Conservation (phyloP, 139 green algal genomes). For the Tetraselmis chui region DNA sequence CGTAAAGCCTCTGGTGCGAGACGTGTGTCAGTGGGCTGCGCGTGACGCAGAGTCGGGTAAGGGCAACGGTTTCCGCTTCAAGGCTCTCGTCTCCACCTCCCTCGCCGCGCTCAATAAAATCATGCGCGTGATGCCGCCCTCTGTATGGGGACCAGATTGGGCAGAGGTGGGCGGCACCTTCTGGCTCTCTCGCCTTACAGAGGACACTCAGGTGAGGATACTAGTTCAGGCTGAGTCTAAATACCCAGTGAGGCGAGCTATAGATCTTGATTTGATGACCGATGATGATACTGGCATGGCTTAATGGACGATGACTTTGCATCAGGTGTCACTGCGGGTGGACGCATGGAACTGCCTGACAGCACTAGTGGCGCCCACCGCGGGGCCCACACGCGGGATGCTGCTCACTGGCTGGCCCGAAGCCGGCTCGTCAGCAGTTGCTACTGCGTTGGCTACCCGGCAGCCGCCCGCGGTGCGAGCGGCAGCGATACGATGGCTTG, state of each 20-base stretch:
- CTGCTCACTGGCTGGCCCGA: constrained; percentile 40
- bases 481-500: constrained; percentile 29
- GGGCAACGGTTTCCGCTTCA: background rate
- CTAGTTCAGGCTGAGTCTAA: too few species aligned
- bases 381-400: constrained; percentile 26
- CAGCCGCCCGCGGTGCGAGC: constrained; percentile 26
- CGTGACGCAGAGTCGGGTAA: background rate
- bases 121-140: background rate
- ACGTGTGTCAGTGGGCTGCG: background rate
- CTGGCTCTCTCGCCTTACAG: constrained; percentile 32
- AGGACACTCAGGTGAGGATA: constrained; percentile 14
- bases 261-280: too few species aligned
- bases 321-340: constrained; percentile 17
- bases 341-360: constrained; percentile 22
- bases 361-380: constrained; percentile 22
- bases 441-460: constrained; percentile 4
- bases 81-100: background rate
- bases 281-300: too few species aligned
- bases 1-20: background rate
- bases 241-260: too few species aligned
- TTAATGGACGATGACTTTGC: too few species aligned
- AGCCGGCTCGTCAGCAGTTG: constrained; percentile 10
- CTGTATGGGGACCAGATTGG: constrained; percentile 21
- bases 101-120: background rate
- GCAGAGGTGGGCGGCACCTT: constrained; percentile 34